These are phyloP conservation scores for Phlyctochytrium planicorne DNA, from an alignment of 192 early-diverging fungal genomes.

Conservation along the genomic window DNA sequence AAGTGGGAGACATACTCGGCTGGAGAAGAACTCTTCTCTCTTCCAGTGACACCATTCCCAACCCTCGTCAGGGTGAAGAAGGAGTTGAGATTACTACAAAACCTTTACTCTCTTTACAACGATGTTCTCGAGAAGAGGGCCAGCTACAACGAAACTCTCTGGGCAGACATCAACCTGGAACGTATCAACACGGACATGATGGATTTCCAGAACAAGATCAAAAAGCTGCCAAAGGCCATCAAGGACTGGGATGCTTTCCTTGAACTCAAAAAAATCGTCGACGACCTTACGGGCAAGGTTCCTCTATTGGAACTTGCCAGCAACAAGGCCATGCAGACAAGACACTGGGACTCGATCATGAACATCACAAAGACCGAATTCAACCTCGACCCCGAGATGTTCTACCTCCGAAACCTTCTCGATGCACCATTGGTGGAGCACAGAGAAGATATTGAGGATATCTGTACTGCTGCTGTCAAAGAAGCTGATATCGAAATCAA, in stretches of 20 bases:
- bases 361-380: conserved; percentile 52
- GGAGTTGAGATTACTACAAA: conserved; percentile 63
- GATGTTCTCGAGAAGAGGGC: conserved; percentile 60
- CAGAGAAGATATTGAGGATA: conserved; percentile 65
- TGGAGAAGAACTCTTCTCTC: conserved; percentile 61
- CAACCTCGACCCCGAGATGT: conserved; percentile 63
- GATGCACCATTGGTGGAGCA: conserved; percentile 57
- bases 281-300: conserved; percentile 56
- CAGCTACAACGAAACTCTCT: conserved; percentile 60
- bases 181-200: conserved; percentile 60
- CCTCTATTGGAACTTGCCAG: conserved; percentile 63
- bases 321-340: conserved; percentile 61
- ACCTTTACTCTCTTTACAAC: conserved; percentile 65
- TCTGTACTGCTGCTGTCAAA: conserved; percentile 62
- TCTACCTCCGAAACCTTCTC: conserved; percentile 58
- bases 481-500: conserved; percentile 68
- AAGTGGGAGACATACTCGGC: conserved; percentile 69
- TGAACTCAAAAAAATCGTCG: conserved; percentile 61
- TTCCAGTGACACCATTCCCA: conserved; percentile 68
- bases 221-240: conserved; percentile 66
- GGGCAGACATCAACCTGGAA: conserved; percentile 58
- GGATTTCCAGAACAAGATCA: conserved; percentile 66
- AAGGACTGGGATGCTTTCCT: conserved; percentile 68
- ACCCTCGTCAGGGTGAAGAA: conserved; percentile 60
- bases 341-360: conserved; percentile 61